These are phyloP conservation scores for Silene vulgaris DNA, from an alignment of 179 eudicot species.

Conservation along the genomic window DNA sequence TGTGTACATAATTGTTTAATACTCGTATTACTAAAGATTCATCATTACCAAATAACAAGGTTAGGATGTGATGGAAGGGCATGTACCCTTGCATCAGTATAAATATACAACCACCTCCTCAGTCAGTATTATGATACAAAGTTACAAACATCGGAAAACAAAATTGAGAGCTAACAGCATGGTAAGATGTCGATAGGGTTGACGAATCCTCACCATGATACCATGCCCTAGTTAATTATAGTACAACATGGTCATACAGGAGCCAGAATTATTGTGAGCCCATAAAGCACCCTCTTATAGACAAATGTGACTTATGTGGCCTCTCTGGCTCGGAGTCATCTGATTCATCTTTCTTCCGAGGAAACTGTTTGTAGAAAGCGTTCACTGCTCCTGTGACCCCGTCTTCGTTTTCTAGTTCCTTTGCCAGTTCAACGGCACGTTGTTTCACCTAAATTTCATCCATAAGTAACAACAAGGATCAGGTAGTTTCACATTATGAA, in stretches of 20 bases:
- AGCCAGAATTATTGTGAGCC: conserved; percentile 21
- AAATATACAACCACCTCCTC: conserved; percentile 6
- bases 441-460: conserved; percentile 50
- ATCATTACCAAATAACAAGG: not conserved
- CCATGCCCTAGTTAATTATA: conserved; percentile 6
- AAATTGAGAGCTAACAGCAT: conserved; percentile 2
- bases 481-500: conserved; percentile 3
- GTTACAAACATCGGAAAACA: conserved; percentile 2
- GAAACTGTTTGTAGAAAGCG: conserved; percentile 66
- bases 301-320: conserved; percentile 33
- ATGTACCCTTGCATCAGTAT: not conserved
- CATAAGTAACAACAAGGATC: not conserved
- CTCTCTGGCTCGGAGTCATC: conserved; percentile 22
- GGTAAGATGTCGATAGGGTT: not conserved
- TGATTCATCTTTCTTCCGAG: conserved; percentile 28
- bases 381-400: conserved; percentile 78
- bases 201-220: conserved; percentile 6
- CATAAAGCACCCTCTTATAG: conserved; percentile 42
- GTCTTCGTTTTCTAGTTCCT: conserved; percentile 65
- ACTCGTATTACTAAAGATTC: not conserved
- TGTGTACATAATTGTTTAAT: not conserved
- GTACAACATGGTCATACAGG: conserved; percentile 7
- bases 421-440: conserved; percentile 59
- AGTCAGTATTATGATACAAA: not conserved
- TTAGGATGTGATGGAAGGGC: not conserved